Base-by-base conservation (phyloP, 768 basidiomycete genomes). In the Psilocybe sp. region DNA sequence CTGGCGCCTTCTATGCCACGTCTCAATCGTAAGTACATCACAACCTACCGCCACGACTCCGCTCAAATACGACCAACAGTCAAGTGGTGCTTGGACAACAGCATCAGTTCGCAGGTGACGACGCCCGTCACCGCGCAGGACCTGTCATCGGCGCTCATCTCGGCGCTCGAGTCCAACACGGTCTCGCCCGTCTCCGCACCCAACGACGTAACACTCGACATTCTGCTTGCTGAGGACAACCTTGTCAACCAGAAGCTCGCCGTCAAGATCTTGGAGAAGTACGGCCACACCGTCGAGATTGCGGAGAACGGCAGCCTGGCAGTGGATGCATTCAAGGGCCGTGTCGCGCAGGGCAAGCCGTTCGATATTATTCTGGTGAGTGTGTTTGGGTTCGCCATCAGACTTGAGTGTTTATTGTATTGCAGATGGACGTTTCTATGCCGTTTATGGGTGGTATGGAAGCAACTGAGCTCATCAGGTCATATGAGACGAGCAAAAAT, bases 361-460 rank as follows among this genome's bases (percentile, higher is more conserved):
- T 97, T 91, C 62, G 91, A 97, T 66, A 88, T 97, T 57, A 92
- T 98, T 54, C 78, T 98, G 31, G 93, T 95, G 56, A 59, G 89
- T 77, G 4, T 35, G 3, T 32, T 44, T 34, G 28, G 10, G 44
- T n/a, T 13, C 31, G 40, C 33, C 39, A 19, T 36, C 9, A 28
- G 13, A 8, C 12, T 51, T 20, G 19, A 28, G 14, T 40, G 33
- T n/a, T 7, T 31, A 52, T 37, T 44, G 50, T 50, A 45, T 13
- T 49, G 6, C 53, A 96, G 90, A 98, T 98, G 96, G 95, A 98
- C 60, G 88, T 97, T 12, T 97, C 94, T 10, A 95, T 96, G 92
- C 92, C 94, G 5, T 87, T 95, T 69, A 98, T 98, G 92, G 94
- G 95, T 44, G 95, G 96, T 55, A 92, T 96, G 85, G 95, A 99